These are phyloP conservation scores for Suillus clintonianus DNA, from an alignment of 768 basidiomycete species.

Conservation along the genomic window DNA sequence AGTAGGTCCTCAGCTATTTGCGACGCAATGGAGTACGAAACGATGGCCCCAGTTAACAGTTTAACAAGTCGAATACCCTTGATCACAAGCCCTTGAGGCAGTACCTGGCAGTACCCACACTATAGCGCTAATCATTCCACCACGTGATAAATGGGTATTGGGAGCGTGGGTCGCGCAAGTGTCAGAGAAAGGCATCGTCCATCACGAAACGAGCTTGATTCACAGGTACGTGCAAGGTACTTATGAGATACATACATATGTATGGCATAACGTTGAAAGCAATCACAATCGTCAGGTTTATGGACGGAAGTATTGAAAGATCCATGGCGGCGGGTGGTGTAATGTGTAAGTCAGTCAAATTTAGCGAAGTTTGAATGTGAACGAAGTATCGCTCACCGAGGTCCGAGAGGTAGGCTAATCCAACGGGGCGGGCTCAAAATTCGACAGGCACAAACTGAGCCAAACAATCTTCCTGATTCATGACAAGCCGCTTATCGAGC, in stretches of 20 bases:
- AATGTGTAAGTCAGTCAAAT: too few relatives aligned
- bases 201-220: neutral
- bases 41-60: too few relatives aligned
- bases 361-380: too few relatives aligned
- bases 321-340: neutral
- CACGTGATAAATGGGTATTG: neutral
- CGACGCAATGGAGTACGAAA: too few relatives aligned
- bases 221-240: neutral
- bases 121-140: neutral
- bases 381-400: too few relatives aligned
- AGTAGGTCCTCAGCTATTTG: neutral
- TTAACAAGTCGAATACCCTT: neutral
- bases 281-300: too few relatives aligned
- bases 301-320: neutral
- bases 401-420: too few relatives aligned
- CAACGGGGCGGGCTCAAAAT: too few relatives aligned
- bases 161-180: neutral
- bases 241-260: too few relatives aligned
- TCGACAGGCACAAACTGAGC: neutral
- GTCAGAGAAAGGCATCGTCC: neutral
- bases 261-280: too few relatives aligned
- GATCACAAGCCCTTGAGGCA: too few relatives aligned
- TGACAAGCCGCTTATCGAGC: conserved; percentile 2
- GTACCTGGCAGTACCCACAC: too few relatives aligned
- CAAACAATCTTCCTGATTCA: conserved; percentile 1